Percentiles rank a stretch among this genome's conserved stretches.
phyloP scores from a whole-genome alignment of 345 rosid species.

The Eucalyptus shirleyi region DNA sequence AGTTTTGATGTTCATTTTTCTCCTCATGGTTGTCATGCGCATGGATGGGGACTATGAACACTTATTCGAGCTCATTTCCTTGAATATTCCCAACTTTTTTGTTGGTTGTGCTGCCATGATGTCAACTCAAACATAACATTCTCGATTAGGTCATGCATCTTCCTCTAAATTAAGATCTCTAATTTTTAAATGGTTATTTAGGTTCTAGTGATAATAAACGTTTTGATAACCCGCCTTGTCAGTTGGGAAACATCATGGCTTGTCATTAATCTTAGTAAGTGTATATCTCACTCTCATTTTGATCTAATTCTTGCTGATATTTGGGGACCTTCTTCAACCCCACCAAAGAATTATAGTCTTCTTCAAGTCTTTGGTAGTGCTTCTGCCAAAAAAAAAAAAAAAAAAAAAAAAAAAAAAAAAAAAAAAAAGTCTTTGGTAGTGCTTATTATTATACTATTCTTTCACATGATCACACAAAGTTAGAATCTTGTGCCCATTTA shows the following conservation, averaged over 20 bases:
- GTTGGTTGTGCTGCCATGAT: neutral
- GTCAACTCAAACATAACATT: neutral
- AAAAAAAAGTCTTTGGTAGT: neutral
- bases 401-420: too few species aligned
- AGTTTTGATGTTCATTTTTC: neutral
- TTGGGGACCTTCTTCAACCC: neutral
- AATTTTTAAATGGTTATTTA: too few species aligned
- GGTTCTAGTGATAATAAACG: too few species aligned
- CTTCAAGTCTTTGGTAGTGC: neutral
- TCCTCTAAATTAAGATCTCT: neutral
- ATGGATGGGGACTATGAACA: neutral
- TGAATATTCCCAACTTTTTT: neutral
- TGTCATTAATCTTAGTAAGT: neutral
- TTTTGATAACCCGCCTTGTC: neutral
- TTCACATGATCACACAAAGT: too few species aligned
- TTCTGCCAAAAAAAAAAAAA: too few species aligned
- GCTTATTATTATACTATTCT: neutral
- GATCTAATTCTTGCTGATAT: neutral
- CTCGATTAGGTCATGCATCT: neutral
- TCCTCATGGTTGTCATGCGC: neutral
- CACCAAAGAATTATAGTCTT: neutral
- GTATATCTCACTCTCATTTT: neutral
- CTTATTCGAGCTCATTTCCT: neutral
- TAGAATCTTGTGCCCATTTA: too few species aligned
- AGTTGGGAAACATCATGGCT: neutral